These are phyloP conservation scores for Psidium friedrichsthalianum DNA, from an alignment of 345 rosid species.

Conservation along the genomic window DNA sequence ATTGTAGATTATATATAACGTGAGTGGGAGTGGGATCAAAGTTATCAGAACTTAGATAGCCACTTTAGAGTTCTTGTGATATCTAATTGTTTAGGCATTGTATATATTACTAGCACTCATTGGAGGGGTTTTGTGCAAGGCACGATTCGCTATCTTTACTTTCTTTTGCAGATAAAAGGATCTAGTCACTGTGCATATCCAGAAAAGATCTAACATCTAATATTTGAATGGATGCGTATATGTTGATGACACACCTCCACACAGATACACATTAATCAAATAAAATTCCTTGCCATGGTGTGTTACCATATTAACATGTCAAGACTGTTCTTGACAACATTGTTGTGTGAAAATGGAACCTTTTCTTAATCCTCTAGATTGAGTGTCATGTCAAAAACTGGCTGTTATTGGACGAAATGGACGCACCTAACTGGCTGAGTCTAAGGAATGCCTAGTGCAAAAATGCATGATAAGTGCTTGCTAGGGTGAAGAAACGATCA, in stretches of 20 bases:
- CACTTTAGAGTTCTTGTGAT: not conserved
- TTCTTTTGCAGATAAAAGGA: not conserved
- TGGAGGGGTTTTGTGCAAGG: not conserved
- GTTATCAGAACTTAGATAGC: not conserved
- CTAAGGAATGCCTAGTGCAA: not conserved
- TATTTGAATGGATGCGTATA: not conserved
- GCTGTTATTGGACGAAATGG: not conserved
- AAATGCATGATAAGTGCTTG: not conserved
- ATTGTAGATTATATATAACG: not conserved
- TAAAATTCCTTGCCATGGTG: not conserved
- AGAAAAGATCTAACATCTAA: not conserved
- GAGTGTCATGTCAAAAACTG: not conserved
- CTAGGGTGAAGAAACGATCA: not conserved
- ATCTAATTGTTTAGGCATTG: not conserved
- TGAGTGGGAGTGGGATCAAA: not conserved
- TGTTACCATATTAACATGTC: not conserved
- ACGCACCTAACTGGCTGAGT: not conserved
- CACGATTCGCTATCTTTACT: not conserved
- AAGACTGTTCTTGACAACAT: not conserved
- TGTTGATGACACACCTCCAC: not conserved
- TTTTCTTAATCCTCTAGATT: not conserved
- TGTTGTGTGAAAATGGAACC: not conserved
- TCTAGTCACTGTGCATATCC: not conserved
- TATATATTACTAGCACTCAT: not conserved
- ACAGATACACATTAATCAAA: not conserved